phyloP scores from a whole-genome alignment of 2,329 filamentous ascomycete species.

The Colletotrichum cuscutae region DNA sequence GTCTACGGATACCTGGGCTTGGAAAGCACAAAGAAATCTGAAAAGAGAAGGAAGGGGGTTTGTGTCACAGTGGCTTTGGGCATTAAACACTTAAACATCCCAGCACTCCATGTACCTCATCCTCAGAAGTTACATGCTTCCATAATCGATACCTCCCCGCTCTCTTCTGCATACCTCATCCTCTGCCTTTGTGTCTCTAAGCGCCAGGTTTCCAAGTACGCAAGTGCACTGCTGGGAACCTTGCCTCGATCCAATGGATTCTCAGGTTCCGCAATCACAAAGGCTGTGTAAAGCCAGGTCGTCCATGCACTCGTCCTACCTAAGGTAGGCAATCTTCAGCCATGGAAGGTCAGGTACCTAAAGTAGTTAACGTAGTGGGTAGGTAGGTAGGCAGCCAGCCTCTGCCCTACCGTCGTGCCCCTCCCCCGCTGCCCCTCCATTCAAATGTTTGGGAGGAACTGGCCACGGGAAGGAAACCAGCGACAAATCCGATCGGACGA shows the following conservation, averaged over 20 bases:
- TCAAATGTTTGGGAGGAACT: background rate
- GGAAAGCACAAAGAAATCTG: background rate
- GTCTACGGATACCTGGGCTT: background rate
- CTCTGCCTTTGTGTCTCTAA: background rate
- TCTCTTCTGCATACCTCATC: background rate
- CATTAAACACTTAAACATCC: background rate
- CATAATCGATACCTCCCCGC: background rate
- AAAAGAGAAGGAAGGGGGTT: background rate
- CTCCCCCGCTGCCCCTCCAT: conserved; percentile 18
- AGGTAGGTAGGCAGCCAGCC: background rate
- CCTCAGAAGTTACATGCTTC: background rate
- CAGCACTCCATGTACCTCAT: background rate
- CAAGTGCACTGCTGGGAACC: background rate
- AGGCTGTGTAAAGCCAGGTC: background rate
- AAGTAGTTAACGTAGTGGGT: background rate
- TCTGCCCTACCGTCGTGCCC: conserved; percentile 2
- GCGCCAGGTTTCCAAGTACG: background rate
- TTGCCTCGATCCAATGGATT: background rate
- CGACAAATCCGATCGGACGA: too few species aligned
- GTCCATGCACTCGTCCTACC: background rate
- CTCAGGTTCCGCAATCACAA: background rate
- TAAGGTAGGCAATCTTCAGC: background rate
- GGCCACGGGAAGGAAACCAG: too few species aligned
- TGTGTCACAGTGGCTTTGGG: conserved; percentile 2
- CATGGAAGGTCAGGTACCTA: background rate